A percentile compares a stretch with the other conserved stretches of the same genome.
These are phyloP conservation scores for Apiotrichum montevideense DNA, from an alignment of 1,284 basidiomycete genomes.

Conservation along the genomic window DNA sequence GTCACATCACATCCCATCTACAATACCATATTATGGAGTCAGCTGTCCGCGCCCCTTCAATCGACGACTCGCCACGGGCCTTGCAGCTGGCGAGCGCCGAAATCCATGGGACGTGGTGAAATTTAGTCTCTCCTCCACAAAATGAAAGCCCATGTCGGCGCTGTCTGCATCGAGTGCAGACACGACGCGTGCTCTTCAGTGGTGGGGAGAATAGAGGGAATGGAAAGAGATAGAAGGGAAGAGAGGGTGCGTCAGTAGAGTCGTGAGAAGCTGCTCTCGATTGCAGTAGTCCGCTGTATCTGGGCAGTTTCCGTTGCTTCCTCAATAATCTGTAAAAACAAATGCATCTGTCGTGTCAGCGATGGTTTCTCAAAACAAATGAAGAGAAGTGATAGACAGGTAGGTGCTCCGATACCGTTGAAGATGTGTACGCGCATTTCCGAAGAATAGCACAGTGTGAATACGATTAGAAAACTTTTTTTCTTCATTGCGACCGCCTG, in stretches of 20 bases:
- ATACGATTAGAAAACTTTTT: conserved; percentile 46
- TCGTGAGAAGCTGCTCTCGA: no score
- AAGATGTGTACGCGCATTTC: conserved; percentile 39
- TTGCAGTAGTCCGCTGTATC: no score
- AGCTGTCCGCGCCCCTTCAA: conserved; percentile 1
- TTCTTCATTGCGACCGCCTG: conserved; percentile 29
- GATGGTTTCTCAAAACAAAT: neutral
- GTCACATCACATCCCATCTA: no score
- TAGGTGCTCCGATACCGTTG: conserved; percentile 45
- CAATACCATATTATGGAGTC: neutral
- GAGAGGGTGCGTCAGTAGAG: neutral
- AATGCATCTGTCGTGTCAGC: conserved; percentile 16
- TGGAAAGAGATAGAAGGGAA: neutral
- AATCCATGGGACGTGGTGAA: conserved; percentile 37
- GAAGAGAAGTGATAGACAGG: conserved; percentile 4
- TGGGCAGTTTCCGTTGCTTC: no score
- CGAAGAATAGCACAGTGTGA: conserved; percentile 46
- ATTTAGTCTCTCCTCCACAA: conserved; percentile 27
- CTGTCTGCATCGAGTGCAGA: neutral
- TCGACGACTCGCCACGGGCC: neutral
- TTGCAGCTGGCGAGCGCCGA: conserved; percentile 24
- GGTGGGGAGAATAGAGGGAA: conserved; percentile 21
- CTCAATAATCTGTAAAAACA: neutral
- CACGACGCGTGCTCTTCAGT: conserved; percentile 34
- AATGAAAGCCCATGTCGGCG: conserved; percentile 33